These are phyloP conservation scores for Pseudopyrenochaeta lycopersici DNA, from an alignment of 2,329 filamentous ascomycete species.

Conservation along the genomic window DNA sequence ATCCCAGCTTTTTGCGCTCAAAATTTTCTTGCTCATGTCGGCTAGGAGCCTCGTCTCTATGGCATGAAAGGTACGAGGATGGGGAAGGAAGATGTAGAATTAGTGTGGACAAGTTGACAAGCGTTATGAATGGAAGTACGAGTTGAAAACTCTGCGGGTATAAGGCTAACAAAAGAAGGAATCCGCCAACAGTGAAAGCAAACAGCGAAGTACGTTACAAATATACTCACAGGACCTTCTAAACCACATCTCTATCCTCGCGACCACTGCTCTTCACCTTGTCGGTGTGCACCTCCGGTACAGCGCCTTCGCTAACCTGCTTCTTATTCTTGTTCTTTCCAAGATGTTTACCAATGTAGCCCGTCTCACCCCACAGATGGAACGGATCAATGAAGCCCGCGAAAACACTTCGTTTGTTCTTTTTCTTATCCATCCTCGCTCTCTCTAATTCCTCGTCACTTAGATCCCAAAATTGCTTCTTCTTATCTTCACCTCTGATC, in stretches of 20 bases:
- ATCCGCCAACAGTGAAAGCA: background rate
- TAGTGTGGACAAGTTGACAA: too few relatives aligned
- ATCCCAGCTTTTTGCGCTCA: too few relatives aligned
- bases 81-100: too few relatives aligned
- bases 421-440: conserved; percentile 35
- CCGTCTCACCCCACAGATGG: conserved; percentile 36
- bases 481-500: conserved; percentile 40
- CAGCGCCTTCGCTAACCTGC: background rate
- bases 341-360: conserved; percentile 40
- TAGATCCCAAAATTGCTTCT: conserved; percentile 51
- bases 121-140: too few relatives aligned
- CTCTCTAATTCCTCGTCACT: conserved; percentile 40
- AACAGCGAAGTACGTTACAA: background rate
- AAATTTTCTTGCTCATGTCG: too few relatives aligned
- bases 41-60: too few relatives aligned
- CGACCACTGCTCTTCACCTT: background rate
- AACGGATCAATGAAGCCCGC: conserved; percentile 41
- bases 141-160: background rate
- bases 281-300: background rate
- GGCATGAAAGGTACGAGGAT: too few relatives aligned
- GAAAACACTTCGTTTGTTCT: conserved; percentile 30
- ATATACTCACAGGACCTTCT: background rate
- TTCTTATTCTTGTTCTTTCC: conserved; percentile 9
- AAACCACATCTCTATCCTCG: background rate
- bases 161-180: background rate